phyloP scores from a whole-genome alignment of 305 asterid genomes.

The Fraxinus velutina region DNA sequence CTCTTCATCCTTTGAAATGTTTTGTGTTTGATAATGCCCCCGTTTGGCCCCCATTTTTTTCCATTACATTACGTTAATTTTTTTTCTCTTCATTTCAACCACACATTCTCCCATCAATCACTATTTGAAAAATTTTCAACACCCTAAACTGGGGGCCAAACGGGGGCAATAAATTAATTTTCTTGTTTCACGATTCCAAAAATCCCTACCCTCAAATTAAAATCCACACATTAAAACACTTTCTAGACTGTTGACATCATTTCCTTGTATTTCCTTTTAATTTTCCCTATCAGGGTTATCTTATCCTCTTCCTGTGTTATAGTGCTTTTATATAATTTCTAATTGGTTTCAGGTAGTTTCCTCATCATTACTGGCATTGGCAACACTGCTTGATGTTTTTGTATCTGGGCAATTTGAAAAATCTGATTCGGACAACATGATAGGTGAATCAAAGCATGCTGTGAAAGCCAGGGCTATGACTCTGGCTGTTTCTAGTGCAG shows the following conservation, averaged over 20 bases:
- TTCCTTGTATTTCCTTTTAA: background rate
- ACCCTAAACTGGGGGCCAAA: too few species aligned
- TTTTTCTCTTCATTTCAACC: too few species aligned
- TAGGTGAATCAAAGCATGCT: constrained; percentile 67
- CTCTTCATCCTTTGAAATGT: constrained; percentile 10
- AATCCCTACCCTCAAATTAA: background rate
- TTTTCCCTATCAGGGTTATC: constrained; percentile 2
- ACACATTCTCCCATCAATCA: too few species aligned
- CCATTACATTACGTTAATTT: too few species aligned
- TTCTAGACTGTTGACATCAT: constrained; percentile 10
- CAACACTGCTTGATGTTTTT: constrained; percentile 81
- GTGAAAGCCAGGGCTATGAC: constrained; percentile 65
- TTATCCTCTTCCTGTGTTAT: constrained; percentile 7
- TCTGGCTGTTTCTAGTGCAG: constrained; percentile 63
- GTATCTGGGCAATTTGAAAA: constrained; percentile 46
- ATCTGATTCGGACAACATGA: constrained; percentile 50
- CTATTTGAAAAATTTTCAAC: too few species aligned
- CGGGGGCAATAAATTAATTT: background rate
- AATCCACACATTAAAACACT: background rate
- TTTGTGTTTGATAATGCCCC: background rate
- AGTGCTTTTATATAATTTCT: constrained; percentile 19
- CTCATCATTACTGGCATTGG: constrained; percentile 82
- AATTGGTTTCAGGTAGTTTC: constrained; percentile 64
- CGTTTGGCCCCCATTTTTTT: too few species aligned
- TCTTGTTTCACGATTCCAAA: constrained; percentile 1